Base-by-base conservation (phyloP, 805 yeast genomes). In the Jamesozyma spencerorum region DNA sequence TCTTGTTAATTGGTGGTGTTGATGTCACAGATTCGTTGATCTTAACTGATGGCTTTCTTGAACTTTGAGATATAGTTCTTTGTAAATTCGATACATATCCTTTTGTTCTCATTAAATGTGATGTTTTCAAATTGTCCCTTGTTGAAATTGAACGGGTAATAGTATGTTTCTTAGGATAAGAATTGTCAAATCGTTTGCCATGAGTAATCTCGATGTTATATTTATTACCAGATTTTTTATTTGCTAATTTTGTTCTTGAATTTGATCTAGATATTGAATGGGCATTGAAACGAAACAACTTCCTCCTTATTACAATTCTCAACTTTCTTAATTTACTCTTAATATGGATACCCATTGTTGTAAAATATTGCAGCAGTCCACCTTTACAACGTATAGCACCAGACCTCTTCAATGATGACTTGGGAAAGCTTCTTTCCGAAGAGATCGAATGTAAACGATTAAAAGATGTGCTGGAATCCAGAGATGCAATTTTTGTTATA, bases 311-410 rank as follows among this genome's bases (percentile, higher is more conserved):
- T 2, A 57, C 54, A 10, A 47, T 33, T 38, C 62, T 55, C 54
- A 64, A 48, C 22, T 47, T 54, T 24, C 43, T 57, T 19, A 60
- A 35, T 36, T 45, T 48, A n/a, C 40, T 50, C 28, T 48, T 56
- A 18, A 59, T 46, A 13, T 47, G 51, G 6, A 44, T 36, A 13
- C 63, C 65, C 37, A 59, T 27, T 17, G 40, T 37, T 12, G 51
- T 50, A 37, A 65, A 49, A 36, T 54, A 60, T 11, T 61, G 46
- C 24, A 66, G 48, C 48, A 68, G 54, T 13, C 70, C 70, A 34
- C 68, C 63, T 34, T 60, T 58, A 43, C 64, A 64, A 42, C 60
- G 60, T 26, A 66, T 51, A 5, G 69, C 71, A 35, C 61, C 54
- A 1, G 64, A 52, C 41, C 54, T 49, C 36, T 47, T 52, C 34